Conservation (phyloP, 208 protist species). For the Trichomonas tenax region DNA sequence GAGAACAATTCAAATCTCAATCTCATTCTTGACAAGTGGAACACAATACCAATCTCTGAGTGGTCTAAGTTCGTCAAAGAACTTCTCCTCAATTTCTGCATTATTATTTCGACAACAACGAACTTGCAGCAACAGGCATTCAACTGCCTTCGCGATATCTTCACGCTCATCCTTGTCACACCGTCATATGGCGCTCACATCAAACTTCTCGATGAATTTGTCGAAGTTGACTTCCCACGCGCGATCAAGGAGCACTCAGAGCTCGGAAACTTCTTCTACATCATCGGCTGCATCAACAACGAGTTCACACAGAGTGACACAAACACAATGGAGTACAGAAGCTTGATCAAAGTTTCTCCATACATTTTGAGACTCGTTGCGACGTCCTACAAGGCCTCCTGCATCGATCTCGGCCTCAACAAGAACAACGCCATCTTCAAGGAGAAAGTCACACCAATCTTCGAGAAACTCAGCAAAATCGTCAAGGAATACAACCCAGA, state of each 20-base stretch:
- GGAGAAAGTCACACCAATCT: not conserved
- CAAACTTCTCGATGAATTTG: not conserved
- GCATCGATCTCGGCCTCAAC: not conserved
- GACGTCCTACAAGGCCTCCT: not conserved
- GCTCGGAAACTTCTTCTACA: not conserved
- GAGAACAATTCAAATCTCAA: not conserved
- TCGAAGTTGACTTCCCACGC: not conserved
- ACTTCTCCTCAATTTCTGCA: not conserved
- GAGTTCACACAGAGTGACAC: not conserved
- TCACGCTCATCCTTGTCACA: not conserved
- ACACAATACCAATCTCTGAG: not conserved
- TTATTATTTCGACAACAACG: not conserved
- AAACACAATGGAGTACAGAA: not conserved
- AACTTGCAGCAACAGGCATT: not conserved
- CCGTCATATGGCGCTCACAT: not conserved
- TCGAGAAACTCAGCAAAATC: not conserved
- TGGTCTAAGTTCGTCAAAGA: not conserved
- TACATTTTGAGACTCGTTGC: not conserved
- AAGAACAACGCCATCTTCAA: not conserved
- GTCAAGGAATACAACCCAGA: not conserved
- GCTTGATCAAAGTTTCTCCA: not conserved
- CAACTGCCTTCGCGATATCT: not conserved
- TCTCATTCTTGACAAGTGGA: not conserved
- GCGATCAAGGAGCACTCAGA: not conserved
- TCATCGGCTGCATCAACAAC: not conserved